These are phyloP conservation scores for Pontederia paniculata DNA, from an alignment of 176 grass and related monocot genomes.

Conservation along the genomic window DNA sequence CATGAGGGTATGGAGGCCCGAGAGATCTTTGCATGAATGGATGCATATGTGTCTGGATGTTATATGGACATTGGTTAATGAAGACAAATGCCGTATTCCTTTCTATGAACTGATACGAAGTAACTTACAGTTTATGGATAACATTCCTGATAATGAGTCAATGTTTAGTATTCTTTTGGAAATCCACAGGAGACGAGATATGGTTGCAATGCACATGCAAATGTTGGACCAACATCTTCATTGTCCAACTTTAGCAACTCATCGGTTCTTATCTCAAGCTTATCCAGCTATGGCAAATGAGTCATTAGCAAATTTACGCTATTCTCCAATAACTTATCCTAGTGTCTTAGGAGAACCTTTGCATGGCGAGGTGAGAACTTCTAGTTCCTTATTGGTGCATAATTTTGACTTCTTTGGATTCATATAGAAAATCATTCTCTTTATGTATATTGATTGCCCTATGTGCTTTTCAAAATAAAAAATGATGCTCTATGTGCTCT, in stretches of 20 bases:
- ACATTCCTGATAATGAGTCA: constrained; percentile 91
- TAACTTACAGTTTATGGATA: constrained; percentile 80
- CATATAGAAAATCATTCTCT: neutral
- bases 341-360: constrained; percentile 88
- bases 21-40: constrained; percentile 80
- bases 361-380: constrained; percentile 71
- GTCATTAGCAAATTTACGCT: constrained; percentile 75
- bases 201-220: constrained; percentile 99
- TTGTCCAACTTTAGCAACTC: constrained; percentile 91
- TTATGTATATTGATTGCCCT: too few species aligned
- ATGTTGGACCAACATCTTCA: constrained; percentile 98
- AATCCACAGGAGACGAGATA: constrained; percentile 92
- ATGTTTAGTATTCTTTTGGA: constrained; percentile 93
- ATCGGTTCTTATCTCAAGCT: constrained; percentile 71
- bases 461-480: too few species aligned
- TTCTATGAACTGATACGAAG: constrained; percentile 89
- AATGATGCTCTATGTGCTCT: too few species aligned
- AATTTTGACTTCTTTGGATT: neutral
- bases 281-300: constrained; percentile 84
- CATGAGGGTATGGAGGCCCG: constrained; percentile 41
- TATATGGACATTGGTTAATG: constrained; percentile 80
- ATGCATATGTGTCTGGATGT: constrained; percentile 89
- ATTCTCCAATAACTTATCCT: constrained; percentile 96
- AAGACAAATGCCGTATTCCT: constrained; percentile 75
- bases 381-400: too few species aligned